Evolutionary conservation across 805 yeast species (phyloP), one percentile per base, ranked within the genome.

Genomic region (Zygosaccharomyces lentus): DNA sequence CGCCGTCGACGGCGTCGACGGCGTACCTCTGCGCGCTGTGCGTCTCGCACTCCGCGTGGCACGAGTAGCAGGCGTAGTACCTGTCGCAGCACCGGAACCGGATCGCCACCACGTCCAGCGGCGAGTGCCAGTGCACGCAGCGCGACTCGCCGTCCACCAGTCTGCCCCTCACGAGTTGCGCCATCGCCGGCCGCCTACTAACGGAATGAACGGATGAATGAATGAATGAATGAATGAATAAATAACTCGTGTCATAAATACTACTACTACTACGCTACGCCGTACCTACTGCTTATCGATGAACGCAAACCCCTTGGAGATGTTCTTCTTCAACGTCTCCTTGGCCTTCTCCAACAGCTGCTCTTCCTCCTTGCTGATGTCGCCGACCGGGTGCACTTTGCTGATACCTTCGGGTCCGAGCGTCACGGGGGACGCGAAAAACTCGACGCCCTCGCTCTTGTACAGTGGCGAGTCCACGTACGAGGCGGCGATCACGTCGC

Each of bases 371-470:
- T 71, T 73, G 48, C 84, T 74, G 63, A 88, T 69, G 56, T 73
- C 69, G 64, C 95, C 95, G 63, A 93, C 75, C 49, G 76, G 74
- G 76, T 87, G 96, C 66, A 89, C 74, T 69, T 80, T 76, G 69
- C 80, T 78, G 57, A 85, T 87, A 82, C 97, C 97, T 54, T 84
- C 79, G 65, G 83, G 84, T 58, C 98, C 98, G 65, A 91, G 82
- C 60, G 96, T 86, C 57, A 93, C 95, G 73, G 82, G 84, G 58
- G 96, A 84, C 45, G 98, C 89, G 78, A 93, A 93, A 86, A 90
- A 93, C 54, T 88, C 91, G 62, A 93, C 86, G 67, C 98, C 98
- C 76, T 90, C 96, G 47, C 67, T 64, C 71, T 84, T 81, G 79
- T 76, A 85, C 67, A 85, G 74, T 64, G 93, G 93, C 56, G 87